Evolutionary conservation across 495 filamentous ascomycete genomes (phyloP), one percentile per base, ranked within the genome.

Genomic region (Chaetomium fimeti): DNA sequence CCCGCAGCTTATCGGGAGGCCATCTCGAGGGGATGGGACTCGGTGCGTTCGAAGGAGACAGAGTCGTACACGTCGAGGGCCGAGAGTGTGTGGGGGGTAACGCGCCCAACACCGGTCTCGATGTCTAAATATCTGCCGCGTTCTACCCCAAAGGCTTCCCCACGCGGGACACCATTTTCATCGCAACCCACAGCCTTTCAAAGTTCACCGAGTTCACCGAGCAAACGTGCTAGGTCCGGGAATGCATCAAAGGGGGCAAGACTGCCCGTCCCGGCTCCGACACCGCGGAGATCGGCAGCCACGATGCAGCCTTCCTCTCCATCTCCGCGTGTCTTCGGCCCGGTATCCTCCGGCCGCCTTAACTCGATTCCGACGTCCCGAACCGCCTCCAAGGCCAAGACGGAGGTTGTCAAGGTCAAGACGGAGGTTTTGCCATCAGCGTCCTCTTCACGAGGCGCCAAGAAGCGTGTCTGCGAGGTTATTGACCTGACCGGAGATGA

Each of bases 401-500:
- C 42, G 15, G 38, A 57, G 28, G 5, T 18, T 47, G n/a, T 5
- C 7, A 57, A 18, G 28, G 40, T 63, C 42, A 63, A 63, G 42
- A 20, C 28, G 25, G 52, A 57, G 43, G 12, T n/a, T 47, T 11
- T 16, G 18, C 38, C 40, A 5, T 25, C 22, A 47, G 13, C 42
- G 9, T 16, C 27, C 9, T 2, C 64, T 18, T 18, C 38, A 3
- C 27, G 54, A 16, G 45, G 55, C 6, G 42, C 47, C 49, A 65
- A 58, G 59, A 57, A 59, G 60, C 42, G 4, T 8, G 52, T 22
- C 1, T 11, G 1, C 32, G 68, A 61, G 20, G 51, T 68, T n/a
- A 57, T 71, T 48, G 68, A 71, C 60, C 51, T 68, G 45, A 71
- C 60, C 2, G 47, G 38, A 6, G 65, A 68, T 22, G 65, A 65